phyloP scores from a whole-genome alignment of 1,139 yeast genomes.

The Neolecta irregularis region DNA sequence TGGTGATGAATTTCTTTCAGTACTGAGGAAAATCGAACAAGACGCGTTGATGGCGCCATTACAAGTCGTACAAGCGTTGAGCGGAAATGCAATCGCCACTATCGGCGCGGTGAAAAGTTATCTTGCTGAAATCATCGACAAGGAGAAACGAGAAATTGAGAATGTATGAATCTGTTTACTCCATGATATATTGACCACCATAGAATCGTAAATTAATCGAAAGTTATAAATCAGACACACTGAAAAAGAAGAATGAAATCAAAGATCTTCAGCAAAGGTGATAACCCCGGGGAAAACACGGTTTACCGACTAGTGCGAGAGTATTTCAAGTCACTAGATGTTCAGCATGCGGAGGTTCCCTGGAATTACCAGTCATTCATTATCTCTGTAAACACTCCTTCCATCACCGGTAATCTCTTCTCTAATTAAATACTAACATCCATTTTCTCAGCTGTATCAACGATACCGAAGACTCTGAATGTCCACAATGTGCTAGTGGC shows the following conservation, averaged over 20 bases:
- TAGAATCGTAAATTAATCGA: slow-evolving; percentile 45
- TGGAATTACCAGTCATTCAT: slow-evolving; percentile 70
- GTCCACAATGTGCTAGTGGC: slow-evolving; percentile 63
- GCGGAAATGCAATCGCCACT: slow-evolving; percentile 49
- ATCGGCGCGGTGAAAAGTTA: slow-evolving; percentile 62
- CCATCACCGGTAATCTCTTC: slow-evolving; percentile 51
- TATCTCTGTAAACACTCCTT: slow-evolving; percentile 79
- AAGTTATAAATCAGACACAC: slow-evolving; percentile 56
- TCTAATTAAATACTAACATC: slow-evolving; percentile 11
- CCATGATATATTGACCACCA: not conserved
- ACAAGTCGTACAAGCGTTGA: slow-evolving; percentile 56
- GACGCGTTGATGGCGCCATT: slow-evolving; percentile 51
- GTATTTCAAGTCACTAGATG: slow-evolving; percentile 59
- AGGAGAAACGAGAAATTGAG: slow-evolving; percentile 48
- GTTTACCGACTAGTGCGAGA: slow-evolving; percentile 25
- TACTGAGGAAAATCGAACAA: slow-evolving; percentile 41
- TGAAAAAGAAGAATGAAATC: slow-evolving; percentile 38
- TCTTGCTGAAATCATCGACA: slow-evolving; percentile 44
- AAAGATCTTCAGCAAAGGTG: slow-evolving; percentile 36
- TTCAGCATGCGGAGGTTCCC: slow-evolving; percentile 47
- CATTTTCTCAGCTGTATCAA: slow-evolving; percentile 14
- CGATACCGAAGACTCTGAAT: slow-evolving; percentile 26
- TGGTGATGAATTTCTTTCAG: slow-evolving; percentile 33
- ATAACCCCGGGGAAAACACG: not conserved
- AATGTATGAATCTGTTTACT: slow-evolving; percentile 22